Evolutionary conservation across 495 filamentous ascomycete genomes (phyloP), one percentile per base, ranked within the genome.

Genomic region (Penicillium chermesinum): DNA sequence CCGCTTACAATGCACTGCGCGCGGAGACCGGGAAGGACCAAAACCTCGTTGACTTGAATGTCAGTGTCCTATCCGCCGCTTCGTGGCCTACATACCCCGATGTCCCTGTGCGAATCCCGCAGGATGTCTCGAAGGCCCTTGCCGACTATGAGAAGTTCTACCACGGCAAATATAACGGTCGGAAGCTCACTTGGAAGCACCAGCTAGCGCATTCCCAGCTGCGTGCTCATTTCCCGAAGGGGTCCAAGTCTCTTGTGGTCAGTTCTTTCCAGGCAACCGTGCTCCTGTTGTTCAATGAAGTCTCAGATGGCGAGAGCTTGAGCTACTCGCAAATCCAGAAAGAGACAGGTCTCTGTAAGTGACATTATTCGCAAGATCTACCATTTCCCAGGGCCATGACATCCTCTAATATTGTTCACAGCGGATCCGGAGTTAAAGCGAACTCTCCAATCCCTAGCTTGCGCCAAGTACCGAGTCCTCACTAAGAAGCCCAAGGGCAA

Each of bases 61-160:
- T 96, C 55, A 93, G 78, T 59, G 83, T 99, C 15, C 77, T 99
- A 14, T 90, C 87, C 4, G 78, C 86, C 0, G 77, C 91, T 0
- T 86, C 93, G 2, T 99, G 93, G 93, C 93, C 93, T 0, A 82
- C 86, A 3, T 97, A 96, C 61, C 85, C 88, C 0, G 88, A 95
- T 48, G 77, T 91, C 8, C 68, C 79, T 13, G 79, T 96, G 38
- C 78, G 75, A 12, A 75, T 99, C 14, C 93, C 93, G 2, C 57
- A 72, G n/a, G 76, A 82, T 33, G 79, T 97, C 37, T 69, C 81
- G 10, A 67, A 70, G 16, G 81, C 86, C 17, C 79, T 91, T 37
- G 74, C 77, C 37, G 76, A 78, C 21, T 99, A 93, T 61, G 86
- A 91, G 53, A 61, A 67, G 12, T 85, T 91, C 61, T 99, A 99